Conservation (phyloP, 345 rosid genomes). For the Lepidium sativum region DNA sequence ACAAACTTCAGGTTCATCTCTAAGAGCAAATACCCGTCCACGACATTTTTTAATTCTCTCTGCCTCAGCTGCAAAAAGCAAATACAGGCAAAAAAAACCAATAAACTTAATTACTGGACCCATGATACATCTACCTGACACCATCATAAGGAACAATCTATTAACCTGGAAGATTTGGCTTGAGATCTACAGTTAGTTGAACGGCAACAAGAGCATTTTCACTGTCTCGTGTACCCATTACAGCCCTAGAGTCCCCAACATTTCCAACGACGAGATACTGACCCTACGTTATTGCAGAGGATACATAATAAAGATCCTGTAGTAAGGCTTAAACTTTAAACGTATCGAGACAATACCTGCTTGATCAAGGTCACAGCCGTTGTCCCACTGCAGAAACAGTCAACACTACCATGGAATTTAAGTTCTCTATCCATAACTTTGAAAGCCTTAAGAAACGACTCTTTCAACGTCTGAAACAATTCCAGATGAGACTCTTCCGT, state of each 20-base stretch:
- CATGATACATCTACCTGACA: not conserved
- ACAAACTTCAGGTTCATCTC: constrained; percentile 91
- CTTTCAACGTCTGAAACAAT: constrained; percentile 57
- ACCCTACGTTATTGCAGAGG: constrained; percentile 42
- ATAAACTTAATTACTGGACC: not conserved
- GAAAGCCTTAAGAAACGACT: constrained; percentile 83
- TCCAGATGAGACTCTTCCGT: constrained; percentile 41
- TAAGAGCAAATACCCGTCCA: constrained; percentile 94
- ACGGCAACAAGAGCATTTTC: constrained; percentile 65
- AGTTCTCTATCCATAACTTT: constrained; percentile 94
- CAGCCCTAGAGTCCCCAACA: constrained; percentile 96
- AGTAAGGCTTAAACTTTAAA: not conserved
- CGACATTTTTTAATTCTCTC: constrained; percentile 82
- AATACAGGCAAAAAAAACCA: not conserved
- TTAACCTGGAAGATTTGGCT: constrained; percentile 90
- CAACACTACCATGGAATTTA: constrained; percentile 56
- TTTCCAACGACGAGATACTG: constrained; percentile 69
- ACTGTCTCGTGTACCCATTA: constrained; percentile 64
- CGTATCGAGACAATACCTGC: constrained; percentile 48
- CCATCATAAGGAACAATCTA: not conserved
- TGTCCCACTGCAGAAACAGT: constrained; percentile 96
- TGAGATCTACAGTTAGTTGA: constrained; percentile 96
- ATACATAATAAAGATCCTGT: not conserved
- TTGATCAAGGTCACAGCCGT: constrained; percentile 93
- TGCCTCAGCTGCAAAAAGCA: constrained; percentile 57